phyloP scores from a whole-genome alignment of 257 asterid species.

The Solanum bukasovii region DNA sequence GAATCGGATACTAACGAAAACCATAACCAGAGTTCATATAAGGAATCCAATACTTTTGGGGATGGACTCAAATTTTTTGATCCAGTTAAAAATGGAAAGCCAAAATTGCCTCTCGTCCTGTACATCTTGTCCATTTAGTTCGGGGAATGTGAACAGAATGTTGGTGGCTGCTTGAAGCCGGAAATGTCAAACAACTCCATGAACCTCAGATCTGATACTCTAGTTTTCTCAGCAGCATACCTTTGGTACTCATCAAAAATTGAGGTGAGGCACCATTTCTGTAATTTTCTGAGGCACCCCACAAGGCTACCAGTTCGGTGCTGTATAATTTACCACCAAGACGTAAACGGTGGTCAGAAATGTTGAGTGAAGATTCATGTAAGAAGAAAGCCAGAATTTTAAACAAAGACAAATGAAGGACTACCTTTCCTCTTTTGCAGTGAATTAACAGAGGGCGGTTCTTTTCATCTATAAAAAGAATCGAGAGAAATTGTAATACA shows the following conservation, averaged over 20 bases:
- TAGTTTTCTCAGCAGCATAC: conserved; percentile 76
- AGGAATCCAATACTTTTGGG: not conserved
- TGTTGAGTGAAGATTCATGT: not conserved
- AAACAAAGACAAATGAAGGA: not conserved
- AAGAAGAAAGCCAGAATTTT: not conserved
- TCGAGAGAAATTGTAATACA: not conserved
- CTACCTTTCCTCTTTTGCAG: conserved; percentile 92
- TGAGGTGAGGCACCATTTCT: conserved; percentile 77
- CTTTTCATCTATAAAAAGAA: conserved; percentile 44
- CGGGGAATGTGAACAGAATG: conserved; percentile 10
- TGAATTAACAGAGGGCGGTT: conserved; percentile 77
- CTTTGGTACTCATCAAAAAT: conserved; percentile 71
- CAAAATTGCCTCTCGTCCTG: not conserved
- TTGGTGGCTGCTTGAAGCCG: conserved; percentile 18
- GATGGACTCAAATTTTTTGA: not conserved
- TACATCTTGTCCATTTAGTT: not conserved
- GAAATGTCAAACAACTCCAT: conserved; percentile 61
- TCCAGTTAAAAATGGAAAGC: not conserved
- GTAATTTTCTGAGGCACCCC: conserved; percentile 76
- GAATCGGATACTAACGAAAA: not conserved
- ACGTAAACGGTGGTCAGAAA: not conserved
- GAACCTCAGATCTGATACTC: conserved; percentile 69
- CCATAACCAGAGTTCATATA: not conserved
- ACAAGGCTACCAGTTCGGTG: conserved; percentile 90
- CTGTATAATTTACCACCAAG: conserved; percentile 15